Base-by-base conservation (phyloP, 352 stramenopile genomes). In the Phytophthora citricola region DNA sequence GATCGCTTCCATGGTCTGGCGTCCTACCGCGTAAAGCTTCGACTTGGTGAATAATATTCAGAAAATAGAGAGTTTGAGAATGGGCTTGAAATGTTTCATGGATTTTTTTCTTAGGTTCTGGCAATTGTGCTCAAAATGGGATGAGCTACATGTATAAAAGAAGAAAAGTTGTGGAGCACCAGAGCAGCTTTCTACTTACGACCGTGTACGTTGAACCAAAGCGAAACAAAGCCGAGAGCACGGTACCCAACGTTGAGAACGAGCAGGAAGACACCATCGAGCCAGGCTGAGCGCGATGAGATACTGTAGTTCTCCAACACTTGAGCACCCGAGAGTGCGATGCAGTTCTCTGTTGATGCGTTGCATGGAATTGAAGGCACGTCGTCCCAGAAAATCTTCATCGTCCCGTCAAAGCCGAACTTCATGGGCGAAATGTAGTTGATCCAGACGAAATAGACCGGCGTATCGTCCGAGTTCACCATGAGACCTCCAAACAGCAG, bases 361-460 rank as follows among this genome's bases (percentile, higher is more conserved):
- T 63, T 55, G 57, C 78, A 87, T 17, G 75, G 70, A 48, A 89
- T 85, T 0, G 22, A 36, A 8, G 58, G 36, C 26, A 83, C 58
- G 46, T 75, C 24, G 14, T 60, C 58, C 78, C 75, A 90, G 64
- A 79, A 87, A 1, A 73, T 47, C 29, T 76, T 76, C 72, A 82
- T 84, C 17, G 83, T 57, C 0, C 24, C 75, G 24, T 83, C 75
- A 45, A 71, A 87, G 40, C 72, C 69, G 51, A 79, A 88, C 57
- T 84, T 85, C 58, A 90, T 76, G 0, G 76, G 79, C 29, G 76
- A 87, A 47, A 86, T 73, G 56, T 87, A 85, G 56, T 87, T 69
- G 38, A 88, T 63, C 81, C 81, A 90, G 15, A 78, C 27, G 46
- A 87, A 86, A 68, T 85, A 90, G 1, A 55, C 48, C 0, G 76